phyloP scores from a whole-genome alignment of 257 asterid species.

The Knoxia roxburghii region DNA sequence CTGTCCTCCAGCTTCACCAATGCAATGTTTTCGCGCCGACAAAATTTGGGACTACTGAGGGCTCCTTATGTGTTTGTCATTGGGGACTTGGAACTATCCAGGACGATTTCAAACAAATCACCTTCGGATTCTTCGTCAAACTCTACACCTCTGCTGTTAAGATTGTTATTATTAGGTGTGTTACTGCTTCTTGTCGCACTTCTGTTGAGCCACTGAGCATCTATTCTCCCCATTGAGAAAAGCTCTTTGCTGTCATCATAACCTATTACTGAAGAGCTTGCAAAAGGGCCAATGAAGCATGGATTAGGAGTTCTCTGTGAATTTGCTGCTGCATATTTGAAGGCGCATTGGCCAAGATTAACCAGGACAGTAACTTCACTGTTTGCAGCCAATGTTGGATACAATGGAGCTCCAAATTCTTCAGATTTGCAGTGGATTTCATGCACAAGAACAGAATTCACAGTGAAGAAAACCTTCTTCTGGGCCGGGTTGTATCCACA shows the following conservation, averaged over 20 bases:
- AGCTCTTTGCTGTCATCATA: constrained; percentile 85
- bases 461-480: constrained; percentile 70
- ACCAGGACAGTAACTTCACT: constrained; percentile 42
- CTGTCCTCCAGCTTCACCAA: background rate
- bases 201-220: constrained; percentile 59
- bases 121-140: constrained; percentile 67
- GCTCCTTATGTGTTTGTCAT: constrained; percentile 14
- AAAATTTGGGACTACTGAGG: background rate
- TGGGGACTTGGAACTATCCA: constrained; percentile 60
- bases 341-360: constrained; percentile 82
- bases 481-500: constrained; percentile 80
- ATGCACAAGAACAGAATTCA: constrained; percentile 59
- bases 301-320: constrained; percentile 71
- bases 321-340: constrained; percentile 51
- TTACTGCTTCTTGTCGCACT: constrained; percentile 47
- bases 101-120: constrained; percentile 77
- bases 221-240: constrained; percentile 94
- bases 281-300: constrained; percentile 57
- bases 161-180: constrained; percentile 25
- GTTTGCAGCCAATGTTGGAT: constrained; percentile 73
- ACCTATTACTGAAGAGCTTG: constrained; percentile 48
- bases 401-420: constrained; percentile 54
- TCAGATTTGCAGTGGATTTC: constrained; percentile 74
- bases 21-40: background rate
- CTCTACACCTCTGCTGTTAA: constrained; percentile 7